These are phyloP conservation scores for Auriculariales sp. DNA, from an alignment of 768 basidiomycete genomes.

Conservation along the genomic window DNA sequence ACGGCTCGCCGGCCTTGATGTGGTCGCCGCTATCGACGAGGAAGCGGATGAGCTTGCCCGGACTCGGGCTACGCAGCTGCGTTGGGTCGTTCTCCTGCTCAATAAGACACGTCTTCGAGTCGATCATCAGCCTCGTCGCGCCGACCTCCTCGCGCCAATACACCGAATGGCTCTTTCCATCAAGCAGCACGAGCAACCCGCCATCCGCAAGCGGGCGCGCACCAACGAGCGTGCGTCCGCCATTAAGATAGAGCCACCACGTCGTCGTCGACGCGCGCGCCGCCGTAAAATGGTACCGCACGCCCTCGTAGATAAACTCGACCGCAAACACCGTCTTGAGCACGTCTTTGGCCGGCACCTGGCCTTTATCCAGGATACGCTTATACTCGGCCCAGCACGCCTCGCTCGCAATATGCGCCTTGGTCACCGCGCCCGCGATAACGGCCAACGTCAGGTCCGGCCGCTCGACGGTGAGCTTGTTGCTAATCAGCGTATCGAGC, in stretches of 20 bases:
- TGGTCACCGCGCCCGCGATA: slow-evolving; percentile 90
- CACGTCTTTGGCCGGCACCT: slow-evolving; percentile 87
- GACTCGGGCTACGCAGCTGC: slow-evolving; percentile 87
- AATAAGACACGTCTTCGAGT: slow-evolving; percentile 94
- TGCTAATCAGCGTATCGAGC: slow-evolving; percentile 94
- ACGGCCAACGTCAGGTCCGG: slow-evolving; percentile 89
- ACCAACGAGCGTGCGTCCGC: slow-evolving; percentile 83
- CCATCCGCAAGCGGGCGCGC: slow-evolving; percentile 89
- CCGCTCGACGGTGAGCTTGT: slow-evolving; percentile 92
- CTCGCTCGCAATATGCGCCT: slow-evolving; percentile 82
- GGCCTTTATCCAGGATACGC: slow-evolving; percentile 92
- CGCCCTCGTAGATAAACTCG: slow-evolving; percentile 95
- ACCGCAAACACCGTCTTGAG: slow-evolving; percentile 93
- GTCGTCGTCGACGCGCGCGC: slow-evolving; percentile 75
- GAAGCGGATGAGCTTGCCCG: slow-evolving; percentile 90
- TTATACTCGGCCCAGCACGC: slow-evolving; percentile 89
- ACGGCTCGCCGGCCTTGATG: slow-evolving; percentile 89
- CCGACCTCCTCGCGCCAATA: slow-evolving; percentile 99
- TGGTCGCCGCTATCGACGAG: slow-evolving; percentile 96
- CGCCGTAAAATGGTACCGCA: slow-evolving; percentile 90
- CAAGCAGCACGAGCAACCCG: slow-evolving; percentile 79
- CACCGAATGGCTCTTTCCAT: slow-evolving; percentile 90
- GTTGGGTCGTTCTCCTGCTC: slow-evolving; percentile 99
- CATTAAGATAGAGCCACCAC: slow-evolving; percentile 95
- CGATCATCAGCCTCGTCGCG: slow-evolving; percentile 80